A percentile compares a stretch with the other conserved stretches of the same genome.
Evolutionary conservation across 208 protist species (phyloP).

Genomic region (Trypanosoma melophagium): DNA sequence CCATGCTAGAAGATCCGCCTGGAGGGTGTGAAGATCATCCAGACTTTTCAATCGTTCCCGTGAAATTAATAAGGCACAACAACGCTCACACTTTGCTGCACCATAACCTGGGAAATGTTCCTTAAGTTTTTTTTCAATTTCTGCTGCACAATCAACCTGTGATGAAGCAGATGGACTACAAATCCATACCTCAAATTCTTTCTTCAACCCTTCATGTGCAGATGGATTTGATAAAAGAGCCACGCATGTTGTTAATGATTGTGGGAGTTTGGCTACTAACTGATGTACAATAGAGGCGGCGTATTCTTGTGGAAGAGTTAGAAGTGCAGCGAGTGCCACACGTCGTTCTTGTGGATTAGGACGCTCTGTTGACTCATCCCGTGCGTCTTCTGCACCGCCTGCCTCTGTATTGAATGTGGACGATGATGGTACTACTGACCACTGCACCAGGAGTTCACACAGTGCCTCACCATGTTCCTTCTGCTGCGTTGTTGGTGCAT

Average conservation of each 20-base stretch:
- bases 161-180: not conserved
- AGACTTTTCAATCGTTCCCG: conserved; percentile 4
- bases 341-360: conserved; percentile 23
- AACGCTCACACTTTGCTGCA: conserved; percentile 13
- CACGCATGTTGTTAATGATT: conserved; percentile 26
- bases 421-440: not conserved
- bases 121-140: conserved; percentile 23
- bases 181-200: conserved; percentile 29
- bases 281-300: conserved; percentile 13
- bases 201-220: conserved; percentile 16
- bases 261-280: conserved; percentile 27
- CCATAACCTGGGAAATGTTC: conserved; percentile 32
- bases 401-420: not conserved
- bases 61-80: conserved; percentile 25
- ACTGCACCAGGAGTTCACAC: conserved; percentile 25
- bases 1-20: conserved; percentile 8
- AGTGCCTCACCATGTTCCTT: conserved; percentile 7
- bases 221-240: conserved; percentile 25
- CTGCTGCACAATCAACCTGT: conserved; percentile 2
- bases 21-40: conserved; percentile 15
- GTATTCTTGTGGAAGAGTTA: conserved; percentile 21
- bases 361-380: not conserved
- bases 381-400: not conserved
- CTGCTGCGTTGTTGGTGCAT: not conserved
- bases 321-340: conserved; percentile 24